Evolutionary conservation across 176 grass and related monocot genomes (phyloP).

Genomic region (Eleusine indica): DNA sequence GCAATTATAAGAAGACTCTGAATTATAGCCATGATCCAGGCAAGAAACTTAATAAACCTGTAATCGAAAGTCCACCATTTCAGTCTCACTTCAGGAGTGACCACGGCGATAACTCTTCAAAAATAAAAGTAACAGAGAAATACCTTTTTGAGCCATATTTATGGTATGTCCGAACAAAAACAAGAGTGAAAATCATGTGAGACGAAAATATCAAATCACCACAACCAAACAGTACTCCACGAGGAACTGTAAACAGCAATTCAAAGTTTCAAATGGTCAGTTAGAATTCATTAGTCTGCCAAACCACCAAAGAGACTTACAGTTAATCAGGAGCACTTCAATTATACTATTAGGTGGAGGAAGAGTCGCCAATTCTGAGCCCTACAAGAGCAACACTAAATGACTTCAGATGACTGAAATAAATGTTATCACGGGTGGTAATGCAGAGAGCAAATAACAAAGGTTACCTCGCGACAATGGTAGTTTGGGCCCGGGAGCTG

Average conservation of each 20-base stretch:
- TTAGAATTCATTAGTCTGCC: background rate
- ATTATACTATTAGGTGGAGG: constrained; percentile 71
- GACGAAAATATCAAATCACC: constrained; percentile 99
- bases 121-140: background rate
- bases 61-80: background rate
- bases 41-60: constrained; percentile 83
- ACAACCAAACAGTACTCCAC: constrained; percentile 81
- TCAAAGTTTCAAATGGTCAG: constrained; percentile 6
- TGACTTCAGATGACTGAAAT: constrained; percentile 23
- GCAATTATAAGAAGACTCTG: constrained; percentile 91
- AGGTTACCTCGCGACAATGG: constrained; percentile 90
- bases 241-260: constrained; percentile 72
- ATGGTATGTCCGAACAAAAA: constrained; percentile 81
- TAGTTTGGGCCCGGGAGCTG: constrained; percentile 99
- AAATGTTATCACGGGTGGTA: constrained; percentile 9
- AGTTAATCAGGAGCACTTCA: constrained; percentile 92
- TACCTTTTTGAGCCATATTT: constrained; percentile 97
- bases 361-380: constrained; percentile 80
- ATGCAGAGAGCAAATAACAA: background rate
- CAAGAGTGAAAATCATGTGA: constrained; percentile 98
- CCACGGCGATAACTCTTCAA: background rate
- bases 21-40: constrained; percentile 74
- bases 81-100: constrained; percentile 7
- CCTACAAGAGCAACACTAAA: constrained; percentile 55
- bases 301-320: constrained; percentile 47